Percentiles rank a stretch among this genome's conserved stretches.
These are phyloP conservation scores for Aeschynomene evenia DNA, from an alignment of 306 rosid species.

Conservation along the genomic window DNA sequence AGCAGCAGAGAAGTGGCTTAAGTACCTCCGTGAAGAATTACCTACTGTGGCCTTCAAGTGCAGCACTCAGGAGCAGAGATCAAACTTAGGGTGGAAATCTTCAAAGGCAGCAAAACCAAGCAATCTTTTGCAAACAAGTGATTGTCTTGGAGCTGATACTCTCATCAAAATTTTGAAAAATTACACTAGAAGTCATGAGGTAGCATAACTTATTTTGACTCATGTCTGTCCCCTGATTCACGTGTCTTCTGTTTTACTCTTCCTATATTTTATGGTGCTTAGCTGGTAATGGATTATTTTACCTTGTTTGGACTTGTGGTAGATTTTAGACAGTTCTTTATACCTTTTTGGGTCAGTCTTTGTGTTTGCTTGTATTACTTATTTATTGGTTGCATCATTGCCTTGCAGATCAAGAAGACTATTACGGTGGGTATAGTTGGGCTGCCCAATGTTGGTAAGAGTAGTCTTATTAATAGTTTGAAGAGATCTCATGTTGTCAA, in stretches of 20 bases:
- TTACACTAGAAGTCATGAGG: slow-evolving; percentile 96
- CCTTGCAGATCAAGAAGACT: slow-evolving; percentile 81
- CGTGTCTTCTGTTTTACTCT: slow-evolving; percentile 6
- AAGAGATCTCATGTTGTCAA: slow-evolving; percentile 72
- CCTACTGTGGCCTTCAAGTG: slow-evolving; percentile 37
- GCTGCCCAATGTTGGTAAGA: slow-evolving; percentile 96
- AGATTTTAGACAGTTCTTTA: slow-evolving; percentile 8
- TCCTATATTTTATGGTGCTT: background rate
- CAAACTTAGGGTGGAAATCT: slow-evolving; percentile 53
- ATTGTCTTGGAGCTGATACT: slow-evolving; percentile 96
- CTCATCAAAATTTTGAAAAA: slow-evolving; percentile 91
- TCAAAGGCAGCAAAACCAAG: slow-evolving; percentile 61
- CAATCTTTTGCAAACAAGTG: slow-evolving; percentile 70
- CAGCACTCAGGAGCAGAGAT: background rate
- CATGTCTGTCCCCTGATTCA: background rate
- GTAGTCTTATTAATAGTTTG: slow-evolving; percentile 91
- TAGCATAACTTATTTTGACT: slow-evolving; percentile 21
- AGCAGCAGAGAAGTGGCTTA: slow-evolving; percentile 94
- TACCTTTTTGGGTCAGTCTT: background rate
- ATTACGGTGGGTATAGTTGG: slow-evolving; percentile 93
- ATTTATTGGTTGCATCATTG: slow-evolving; percentile 11
- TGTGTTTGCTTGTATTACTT: background rate
- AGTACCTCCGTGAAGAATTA: slow-evolving; percentile 86
- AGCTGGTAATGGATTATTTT: background rate
- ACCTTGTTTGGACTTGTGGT: background rate